phyloP scores from a whole-genome alignment of 163 green algal genomes.

The Chlamydomonas reinhardtii region DNA sequence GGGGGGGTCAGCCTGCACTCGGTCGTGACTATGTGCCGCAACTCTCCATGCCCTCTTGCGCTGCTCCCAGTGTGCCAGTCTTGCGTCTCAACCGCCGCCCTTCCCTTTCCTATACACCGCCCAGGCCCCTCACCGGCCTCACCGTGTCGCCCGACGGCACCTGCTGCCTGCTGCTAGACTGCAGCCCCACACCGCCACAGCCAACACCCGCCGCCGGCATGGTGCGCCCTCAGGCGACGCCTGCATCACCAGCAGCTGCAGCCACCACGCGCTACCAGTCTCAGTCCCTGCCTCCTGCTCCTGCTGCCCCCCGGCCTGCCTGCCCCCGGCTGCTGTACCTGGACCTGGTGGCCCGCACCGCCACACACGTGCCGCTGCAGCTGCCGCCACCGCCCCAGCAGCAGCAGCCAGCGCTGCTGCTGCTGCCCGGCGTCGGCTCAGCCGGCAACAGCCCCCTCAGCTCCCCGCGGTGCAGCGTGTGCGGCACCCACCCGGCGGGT shows the following conservation, averaged over 20 bases:
- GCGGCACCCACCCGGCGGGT: no score
- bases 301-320: neutral
- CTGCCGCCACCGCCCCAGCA: neutral
- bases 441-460: neutral
- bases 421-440: no score
- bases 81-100: neutral
- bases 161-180: slow-evolving; percentile 24
- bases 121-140: neutral
- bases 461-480: neutral
- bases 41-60: no score
- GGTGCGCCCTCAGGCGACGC: neutral
- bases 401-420: neutral
- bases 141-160: slow-evolving; percentile 7
- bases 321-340: slow-evolving; percentile 5
- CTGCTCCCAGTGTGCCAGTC: neutral
- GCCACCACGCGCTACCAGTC: no score
- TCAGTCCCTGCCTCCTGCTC: neutral
- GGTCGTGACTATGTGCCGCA: no score
- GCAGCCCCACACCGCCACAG: neutral
- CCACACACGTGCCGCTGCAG: neutral
- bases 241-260: neutral
- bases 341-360: neutral
- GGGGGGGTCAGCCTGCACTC: no score
- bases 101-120: neutral
- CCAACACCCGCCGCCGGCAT: no score